Evolutionary conservation across 2,329 filamentous ascomycete genomes (phyloP).

Genomic region (Akanthomyces lecanii): DNA sequence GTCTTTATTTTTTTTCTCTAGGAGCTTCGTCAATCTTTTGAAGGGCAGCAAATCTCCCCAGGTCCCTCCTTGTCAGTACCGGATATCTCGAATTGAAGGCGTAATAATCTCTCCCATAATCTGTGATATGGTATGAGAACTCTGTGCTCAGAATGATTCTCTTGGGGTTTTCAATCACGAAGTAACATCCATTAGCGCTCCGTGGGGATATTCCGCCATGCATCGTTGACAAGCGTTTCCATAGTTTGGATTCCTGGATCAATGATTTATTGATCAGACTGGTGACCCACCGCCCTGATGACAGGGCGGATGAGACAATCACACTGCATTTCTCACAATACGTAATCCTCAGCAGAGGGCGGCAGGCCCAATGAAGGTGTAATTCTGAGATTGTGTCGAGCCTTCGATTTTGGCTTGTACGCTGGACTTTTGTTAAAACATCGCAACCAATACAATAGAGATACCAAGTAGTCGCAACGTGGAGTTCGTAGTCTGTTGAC

Average conservation of each 20-base stretch:
- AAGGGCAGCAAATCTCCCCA: background rate
- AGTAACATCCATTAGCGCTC: background rate
- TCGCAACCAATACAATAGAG: too few species aligned
- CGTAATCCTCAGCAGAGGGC: too few species aligned
- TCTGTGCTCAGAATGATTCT: background rate
- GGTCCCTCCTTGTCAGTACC: background rate
- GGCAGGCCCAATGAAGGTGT: too few species aligned
- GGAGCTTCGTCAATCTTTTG: background rate
- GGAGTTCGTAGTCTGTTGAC: too few species aligned
- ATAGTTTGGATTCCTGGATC: background rate
- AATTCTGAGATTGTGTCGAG: too few species aligned
- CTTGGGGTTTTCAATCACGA: background rate
- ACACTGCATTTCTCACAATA: background rate
- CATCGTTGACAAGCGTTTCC: background rate
- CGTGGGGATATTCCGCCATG: background rate
- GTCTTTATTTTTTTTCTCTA: too few species aligned
- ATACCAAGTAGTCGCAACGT: too few species aligned
- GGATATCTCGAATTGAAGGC: background rate
- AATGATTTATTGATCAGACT: background rate
- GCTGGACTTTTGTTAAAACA: too few species aligned
- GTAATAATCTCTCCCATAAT: background rate
- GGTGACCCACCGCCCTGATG: background rate
- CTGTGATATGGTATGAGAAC: background rate
- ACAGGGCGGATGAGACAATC: background rate
- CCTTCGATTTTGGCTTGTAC: too few species aligned